phyloP scores from a whole-genome alignment of 75 land plant genomes.

The Sequoia sempervirens region DNA sequence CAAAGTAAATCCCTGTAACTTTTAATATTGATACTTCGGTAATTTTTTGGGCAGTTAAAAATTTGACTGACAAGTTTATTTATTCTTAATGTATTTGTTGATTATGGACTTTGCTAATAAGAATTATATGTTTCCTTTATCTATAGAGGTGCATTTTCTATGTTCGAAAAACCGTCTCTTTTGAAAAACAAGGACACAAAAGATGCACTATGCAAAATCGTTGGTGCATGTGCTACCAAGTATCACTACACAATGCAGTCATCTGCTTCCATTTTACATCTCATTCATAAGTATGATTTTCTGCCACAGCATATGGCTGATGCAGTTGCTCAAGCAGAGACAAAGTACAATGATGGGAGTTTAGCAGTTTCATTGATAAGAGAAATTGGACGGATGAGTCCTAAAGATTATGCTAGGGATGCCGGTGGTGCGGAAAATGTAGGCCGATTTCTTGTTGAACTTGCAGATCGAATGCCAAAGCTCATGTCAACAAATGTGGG shows the following conservation, averaged over 20 bases:
- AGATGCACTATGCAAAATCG: conserved; percentile 67
- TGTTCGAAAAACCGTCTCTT: conserved; percentile 68
- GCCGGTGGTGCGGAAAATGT: conserved; percentile 87
- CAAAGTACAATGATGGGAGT: conserved; percentile 71
- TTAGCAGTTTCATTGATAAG: conserved; percentile 68
- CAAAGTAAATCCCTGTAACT: conserved; percentile 52
- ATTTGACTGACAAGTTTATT: not conserved
- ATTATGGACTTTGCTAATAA: not conserved
- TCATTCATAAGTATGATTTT: conserved; percentile 84
- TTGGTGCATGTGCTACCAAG: conserved; percentile 78
- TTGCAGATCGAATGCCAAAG: conserved; percentile 82
- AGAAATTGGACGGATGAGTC: conserved; percentile 83
- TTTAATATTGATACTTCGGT: not conserved
- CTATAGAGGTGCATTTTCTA: conserved; percentile 55
- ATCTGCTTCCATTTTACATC: conserved; percentile 74
- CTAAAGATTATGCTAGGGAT: conserved; percentile 79
- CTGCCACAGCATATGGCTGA: conserved; percentile 70
- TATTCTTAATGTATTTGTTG: not conserved
- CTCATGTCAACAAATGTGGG: conserved; percentile 81
- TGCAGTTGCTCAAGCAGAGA: conserved; percentile 60
- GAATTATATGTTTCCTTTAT: not conserved
- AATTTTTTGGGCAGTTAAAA: not conserved
- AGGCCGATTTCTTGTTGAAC: conserved; percentile 83
- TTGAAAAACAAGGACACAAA: conserved; percentile 66
- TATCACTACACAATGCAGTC: conserved; percentile 64